Base-by-base conservation (phyloP, 805 yeast genomes). In the Suhomyces emberorum region DNA sequence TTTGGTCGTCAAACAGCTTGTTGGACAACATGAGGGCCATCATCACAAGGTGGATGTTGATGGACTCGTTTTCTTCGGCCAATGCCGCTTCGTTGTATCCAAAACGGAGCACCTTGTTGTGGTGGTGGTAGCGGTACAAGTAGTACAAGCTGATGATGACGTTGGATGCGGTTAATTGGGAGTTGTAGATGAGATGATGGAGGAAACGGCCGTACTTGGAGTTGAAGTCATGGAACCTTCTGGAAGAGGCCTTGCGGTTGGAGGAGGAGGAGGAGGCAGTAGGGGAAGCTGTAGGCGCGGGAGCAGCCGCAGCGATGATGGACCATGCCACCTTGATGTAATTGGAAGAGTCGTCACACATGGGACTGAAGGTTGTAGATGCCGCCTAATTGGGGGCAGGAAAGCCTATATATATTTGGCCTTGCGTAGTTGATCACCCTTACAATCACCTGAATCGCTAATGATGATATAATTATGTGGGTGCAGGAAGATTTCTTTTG, bases 1-100 rank as follows among this genome's bases (percentile, higher is more conserved):
- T 65, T 34, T 69, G 75, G 44, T 74, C 79, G 48, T 74, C 75
- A 39, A 55, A 61, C 15, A 69, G 55, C 50, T 74, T 74, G 51
- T 74, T 62, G 20, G 65, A 49, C 17, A 62, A 49, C 2, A 62
- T 46, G 10, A 62, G 41, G 12, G 62, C 45, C 19, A 46, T 49
- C 7, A 59, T 35, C 3, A 60, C 42, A 12, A 59, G 30, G 34
- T 60, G 56, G 7, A 49, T 47, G 8, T 46, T 30, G 36, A 55
- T 42, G 4, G 46, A 37, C 30, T 41, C 44, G 9, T 42, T 41
- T 10, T 41, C 49, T 20, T 38, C 42, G 11, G 36, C 41, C 6
- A 14, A 14, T 19, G 21, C 30, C 10, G 12, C 18, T 14, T 17
- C 26, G 17, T 29, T 23, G 23, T 30, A 27, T 18, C 21, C 22